These are phyloP conservation scores for Leccinum cinnamomeum DNA, from an alignment of 1,284 basidiomycete genomes.

Conservation along the genomic window DNA sequence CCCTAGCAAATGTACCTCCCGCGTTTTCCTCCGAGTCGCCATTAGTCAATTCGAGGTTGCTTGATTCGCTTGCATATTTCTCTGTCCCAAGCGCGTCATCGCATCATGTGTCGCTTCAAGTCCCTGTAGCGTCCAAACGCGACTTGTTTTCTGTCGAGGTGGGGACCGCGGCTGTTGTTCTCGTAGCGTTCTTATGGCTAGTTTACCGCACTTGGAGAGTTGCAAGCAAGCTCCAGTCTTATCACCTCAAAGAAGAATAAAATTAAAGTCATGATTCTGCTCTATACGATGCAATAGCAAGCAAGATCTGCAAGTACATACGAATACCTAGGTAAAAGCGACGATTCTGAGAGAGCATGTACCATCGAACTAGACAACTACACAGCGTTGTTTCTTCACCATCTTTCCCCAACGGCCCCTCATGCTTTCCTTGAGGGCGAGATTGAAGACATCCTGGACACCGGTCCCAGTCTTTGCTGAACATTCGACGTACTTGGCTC, in stretches of 20 bases:
- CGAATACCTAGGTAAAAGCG: conserved; percentile 29
- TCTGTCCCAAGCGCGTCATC: conserved; percentile 13
- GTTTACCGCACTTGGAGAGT: conserved; percentile 20
- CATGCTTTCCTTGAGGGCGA: conserved; percentile 88
- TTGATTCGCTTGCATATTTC: conserved; percentile 21
- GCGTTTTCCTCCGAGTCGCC: conserved; percentile 17
- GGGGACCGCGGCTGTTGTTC: conserved; percentile 26
- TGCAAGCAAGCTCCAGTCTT: conserved; percentile 20
- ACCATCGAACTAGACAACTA: conserved; percentile 56
- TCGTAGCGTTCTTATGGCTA: conserved; percentile 32
- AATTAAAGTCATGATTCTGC: conserved; percentile 2
- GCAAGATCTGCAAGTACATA: conserved; percentile 32
- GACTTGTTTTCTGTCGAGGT: conserved; percentile 28
- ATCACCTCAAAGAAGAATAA: conserved; percentile 30
- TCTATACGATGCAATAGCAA: conserved; percentile 21
- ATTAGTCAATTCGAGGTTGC: conserved; percentile 25
- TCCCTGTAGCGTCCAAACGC: conserved; percentile 28
- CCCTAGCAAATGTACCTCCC: conserved; percentile 8
- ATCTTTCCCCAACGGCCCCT: conserved; percentile 72
- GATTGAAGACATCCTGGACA: conserved; percentile 91
- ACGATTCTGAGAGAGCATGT: conserved; percentile 6
- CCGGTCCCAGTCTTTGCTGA: conserved; percentile 89
- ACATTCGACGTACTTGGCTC: conserved; percentile 95
- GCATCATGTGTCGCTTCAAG: conserved; percentile 10
- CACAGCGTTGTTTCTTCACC: conserved; percentile 72